Percentiles rank a stretch among this genome's conserved stretches.
These are phyloP conservation scores for Serendipita indica DNA, from an alignment of 768 basidiomycete genomes.

Conservation along the genomic window DNA sequence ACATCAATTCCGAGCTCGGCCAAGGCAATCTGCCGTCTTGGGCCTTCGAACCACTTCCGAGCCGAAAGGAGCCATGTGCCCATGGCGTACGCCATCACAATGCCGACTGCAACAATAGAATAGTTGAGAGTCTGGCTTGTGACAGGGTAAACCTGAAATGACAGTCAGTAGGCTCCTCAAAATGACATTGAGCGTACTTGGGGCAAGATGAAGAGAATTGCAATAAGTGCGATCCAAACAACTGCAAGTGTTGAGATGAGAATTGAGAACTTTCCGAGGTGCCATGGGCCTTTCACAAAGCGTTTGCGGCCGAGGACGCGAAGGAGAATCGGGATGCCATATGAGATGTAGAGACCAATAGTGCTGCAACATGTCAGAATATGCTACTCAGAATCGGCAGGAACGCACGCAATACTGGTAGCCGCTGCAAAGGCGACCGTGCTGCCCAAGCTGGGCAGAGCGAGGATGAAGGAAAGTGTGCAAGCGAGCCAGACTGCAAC, in stretches of 20 bases:
- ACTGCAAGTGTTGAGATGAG: constrained; percentile 43
- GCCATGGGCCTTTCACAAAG: constrained; percentile 57
- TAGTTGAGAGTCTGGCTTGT: constrained; percentile 61
- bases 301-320: constrained; percentile 43
- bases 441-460: constrained; percentile 57
- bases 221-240: constrained; percentile 58
- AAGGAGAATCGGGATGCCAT: constrained; percentile 56
- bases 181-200: constrained; percentile 20
- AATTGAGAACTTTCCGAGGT: constrained; percentile 48
- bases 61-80: constrained; percentile 59
- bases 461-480: constrained; percentile 58
- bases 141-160: constrained; percentile 57
- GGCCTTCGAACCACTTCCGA: constrained; percentile 58
- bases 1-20: constrained; percentile 34
- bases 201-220: constrained; percentile 60
- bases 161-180: not conserved
- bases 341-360: constrained; percentile 64
- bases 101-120: constrained; percentile 58
- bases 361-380: constrained; percentile 23
- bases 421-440: constrained; percentile 51
- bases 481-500: constrained; percentile 60
- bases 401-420: constrained; percentile 34
- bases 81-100: constrained; percentile 49
- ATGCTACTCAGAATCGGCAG: too few relatives aligned
- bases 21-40: constrained; percentile 50